Percentiles rank a stretch among this genome's conserved stretches.
phyloP scores from a whole-genome alignment of 1,139 yeast species.

The Pichia sp. region DNA sequence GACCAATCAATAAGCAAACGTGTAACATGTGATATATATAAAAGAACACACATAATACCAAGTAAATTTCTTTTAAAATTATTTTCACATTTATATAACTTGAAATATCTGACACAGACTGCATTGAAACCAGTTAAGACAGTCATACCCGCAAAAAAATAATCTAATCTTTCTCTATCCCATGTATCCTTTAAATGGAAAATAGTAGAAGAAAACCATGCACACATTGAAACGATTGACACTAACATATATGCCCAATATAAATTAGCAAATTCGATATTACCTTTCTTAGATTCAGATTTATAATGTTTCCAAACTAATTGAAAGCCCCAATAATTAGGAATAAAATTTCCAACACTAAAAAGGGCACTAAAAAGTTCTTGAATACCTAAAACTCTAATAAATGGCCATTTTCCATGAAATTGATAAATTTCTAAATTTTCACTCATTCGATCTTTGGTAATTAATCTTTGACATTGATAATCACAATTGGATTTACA shows the following conservation, averaged over 20 bases:
- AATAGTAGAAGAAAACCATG: constrained; percentile 82
- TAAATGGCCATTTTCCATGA: constrained; percentile 97
- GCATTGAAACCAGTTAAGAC: constrained; percentile 75
- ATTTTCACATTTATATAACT: constrained; percentile 42
- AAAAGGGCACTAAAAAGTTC: constrained; percentile 80
- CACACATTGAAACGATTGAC: constrained; percentile 64
- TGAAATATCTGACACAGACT: constrained; percentile 51
- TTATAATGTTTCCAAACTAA: constrained; percentile 29
- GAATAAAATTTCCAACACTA: constrained; percentile 71
- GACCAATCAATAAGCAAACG: constrained; percentile 75
- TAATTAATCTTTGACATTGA: constrained; percentile 75
- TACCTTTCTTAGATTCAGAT: constrained; percentile 21
- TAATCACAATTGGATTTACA: constrained; percentile 86
- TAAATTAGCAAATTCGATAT: constrained; percentile 28
- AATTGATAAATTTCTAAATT: constrained; percentile 65
- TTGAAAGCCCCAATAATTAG: constrained; percentile 59
- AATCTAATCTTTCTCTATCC: constrained; percentile 79
- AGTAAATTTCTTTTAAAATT: constrained; percentile 31
- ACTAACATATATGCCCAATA: constrained; percentile 40
- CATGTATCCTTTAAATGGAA: constrained; percentile 83
- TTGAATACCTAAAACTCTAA: constrained; percentile 68
- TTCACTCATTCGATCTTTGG: constrained; percentile 42
- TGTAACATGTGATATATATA: constrained; percentile 58
- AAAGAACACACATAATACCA: constrained; percentile 38
- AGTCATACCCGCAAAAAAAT: constrained; percentile 87